These are phyloP conservation scores for Neophaeococcomyces aloes DNA, from an alignment of 2,329 filamentous ascomycete genomes.

Conservation along the genomic window DNA sequence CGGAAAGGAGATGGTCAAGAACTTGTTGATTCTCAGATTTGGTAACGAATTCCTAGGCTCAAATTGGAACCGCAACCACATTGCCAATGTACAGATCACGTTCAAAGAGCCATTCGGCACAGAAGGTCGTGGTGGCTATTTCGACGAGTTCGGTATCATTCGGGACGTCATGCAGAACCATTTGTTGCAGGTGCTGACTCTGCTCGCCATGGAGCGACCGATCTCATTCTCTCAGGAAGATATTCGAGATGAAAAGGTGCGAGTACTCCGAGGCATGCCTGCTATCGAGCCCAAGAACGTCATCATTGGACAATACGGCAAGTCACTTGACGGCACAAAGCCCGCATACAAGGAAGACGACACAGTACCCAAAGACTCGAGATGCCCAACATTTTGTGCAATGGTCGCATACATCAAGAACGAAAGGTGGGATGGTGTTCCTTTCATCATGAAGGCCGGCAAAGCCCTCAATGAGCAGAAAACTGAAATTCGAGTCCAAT, in stretches of 20 bases:
- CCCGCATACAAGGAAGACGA: conserved; percentile 98
- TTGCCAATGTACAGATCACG: conserved; percentile 97
- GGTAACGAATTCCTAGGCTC: conserved; percentile 98
- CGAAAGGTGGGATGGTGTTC: conserved; percentile 97
- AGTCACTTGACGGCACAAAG: conserved; percentile 90
- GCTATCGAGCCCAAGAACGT: conserved; percentile 98
- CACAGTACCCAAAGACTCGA: conserved; percentile 91
- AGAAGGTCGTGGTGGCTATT: conserved; percentile 94
- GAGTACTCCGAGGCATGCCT: conserved; percentile 85
- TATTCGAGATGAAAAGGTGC: conserved; percentile 94
- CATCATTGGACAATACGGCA: conserved; percentile 97
- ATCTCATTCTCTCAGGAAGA: conserved; percentile 98
- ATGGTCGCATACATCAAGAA: conserved; percentile 99
- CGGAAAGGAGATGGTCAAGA: conserved; percentile 99
- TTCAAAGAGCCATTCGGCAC: conserved; percentile 99
- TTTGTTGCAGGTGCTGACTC: conserved; percentile 86
- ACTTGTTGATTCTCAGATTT: conserved; percentile 94
- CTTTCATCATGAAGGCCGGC: conserved; percentile 98
- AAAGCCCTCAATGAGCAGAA: conserved; percentile 99
- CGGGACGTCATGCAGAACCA: conserved; percentile 99
- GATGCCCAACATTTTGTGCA: conserved; percentile 96
- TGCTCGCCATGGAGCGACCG: conserved; percentile 94
- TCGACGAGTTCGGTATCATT: conserved; percentile 98
- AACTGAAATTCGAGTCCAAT: conserved; percentile 97
- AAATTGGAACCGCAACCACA: conserved; percentile 98